Percentiles rank a stretch among this genome's conserved stretches.
Evolutionary conservation across 208 protist genomes (phyloP).

Genomic region (Leishmania gerbilli): DNA sequence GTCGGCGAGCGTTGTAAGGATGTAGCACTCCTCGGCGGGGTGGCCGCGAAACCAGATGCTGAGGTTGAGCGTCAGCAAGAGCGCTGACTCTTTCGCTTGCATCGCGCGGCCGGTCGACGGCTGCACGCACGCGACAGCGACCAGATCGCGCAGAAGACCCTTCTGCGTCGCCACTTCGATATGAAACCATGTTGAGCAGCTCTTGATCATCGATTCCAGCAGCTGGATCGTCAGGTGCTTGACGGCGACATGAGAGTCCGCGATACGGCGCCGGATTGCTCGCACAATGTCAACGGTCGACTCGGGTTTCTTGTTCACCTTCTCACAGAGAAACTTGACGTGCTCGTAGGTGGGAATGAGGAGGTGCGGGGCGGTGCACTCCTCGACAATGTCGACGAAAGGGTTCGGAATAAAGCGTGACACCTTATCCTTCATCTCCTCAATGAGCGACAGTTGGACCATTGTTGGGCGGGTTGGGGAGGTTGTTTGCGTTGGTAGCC

Average conservation of each 20-base stretch:
- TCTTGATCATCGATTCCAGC: constrained; percentile 71
- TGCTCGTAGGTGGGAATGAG: constrained; percentile 56
- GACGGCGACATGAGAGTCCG: constrained; percentile 62
- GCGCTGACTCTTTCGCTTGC: constrained; percentile 60
- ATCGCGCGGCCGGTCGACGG: constrained; percentile 50
- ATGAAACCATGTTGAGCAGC: constrained; percentile 60
- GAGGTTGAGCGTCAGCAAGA: constrained; percentile 78
- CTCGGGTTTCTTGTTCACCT: constrained; percentile 58
- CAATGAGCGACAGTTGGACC: constrained; percentile 75
- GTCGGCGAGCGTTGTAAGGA: constrained; percentile 66
- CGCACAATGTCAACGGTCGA: constrained; percentile 68
- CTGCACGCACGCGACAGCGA: constrained; percentile 57
- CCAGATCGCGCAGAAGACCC: constrained; percentile 77
- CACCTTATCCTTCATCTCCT: constrained; percentile 76
- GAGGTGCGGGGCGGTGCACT: constrained; percentile 71
- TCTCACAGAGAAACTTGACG: constrained; percentile 76
- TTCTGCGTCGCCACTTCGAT: constrained; percentile 72
- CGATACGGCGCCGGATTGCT: constrained; percentile 75
- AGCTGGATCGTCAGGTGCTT: constrained; percentile 71
- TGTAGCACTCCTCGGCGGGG: constrained; percentile 55
- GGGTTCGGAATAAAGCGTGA: constrained; percentile 68
- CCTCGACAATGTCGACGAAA: constrained; percentile 84
- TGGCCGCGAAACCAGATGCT: constrained; percentile 86
- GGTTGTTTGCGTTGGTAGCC: not conserved
- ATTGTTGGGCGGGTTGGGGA: constrained; percentile 26